Evolutionary conservation across 371 early-diverging fungal species (phyloP).

Genomic region (Batkoa obscura): DNA sequence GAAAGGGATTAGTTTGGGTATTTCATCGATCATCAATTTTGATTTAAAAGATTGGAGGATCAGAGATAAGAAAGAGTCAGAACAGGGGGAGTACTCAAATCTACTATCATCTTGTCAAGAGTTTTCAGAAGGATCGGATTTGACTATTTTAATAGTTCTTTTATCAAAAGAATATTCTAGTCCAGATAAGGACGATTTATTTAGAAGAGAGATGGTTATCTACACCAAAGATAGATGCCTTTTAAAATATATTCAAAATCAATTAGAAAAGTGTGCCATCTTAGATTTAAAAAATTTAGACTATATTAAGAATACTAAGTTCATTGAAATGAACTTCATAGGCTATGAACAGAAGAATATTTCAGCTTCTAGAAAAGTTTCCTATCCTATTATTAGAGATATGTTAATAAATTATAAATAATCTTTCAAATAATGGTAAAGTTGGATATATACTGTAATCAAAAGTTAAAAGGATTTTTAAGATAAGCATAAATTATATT

Average conservation of each 20-base stretch:
- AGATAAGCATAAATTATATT: no score
- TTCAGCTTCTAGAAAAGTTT: background rate
- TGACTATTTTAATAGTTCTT: background rate
- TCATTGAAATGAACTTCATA: background rate
- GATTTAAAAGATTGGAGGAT: background rate
- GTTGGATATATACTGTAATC: no score
- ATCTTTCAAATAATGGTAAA: no score
- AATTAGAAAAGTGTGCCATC: no score
- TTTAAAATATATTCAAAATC: background rate
- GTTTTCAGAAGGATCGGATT: background rate
- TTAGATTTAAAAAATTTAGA: no score
- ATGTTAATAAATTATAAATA: background rate
- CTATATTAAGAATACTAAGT: no score
- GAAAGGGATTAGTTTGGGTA: background rate
- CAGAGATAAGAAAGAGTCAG: background rate
- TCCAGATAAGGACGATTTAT: background rate
- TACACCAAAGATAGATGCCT: background rate
- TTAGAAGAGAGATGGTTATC: background rate
- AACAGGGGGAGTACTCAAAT: background rate
- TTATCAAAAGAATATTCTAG: background rate
- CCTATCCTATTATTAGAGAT: background rate
- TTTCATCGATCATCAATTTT: slow-evolving; percentile 4
- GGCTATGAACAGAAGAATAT: background rate
- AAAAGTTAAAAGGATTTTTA: no score
- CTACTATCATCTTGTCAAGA: background rate